A percentile compares a stretch with the other conserved stretches of the same genome.
Conservation (phyloP, 2,329 filamentous ascomycete genomes). For the Aspergillus thermomutatus region DNA sequence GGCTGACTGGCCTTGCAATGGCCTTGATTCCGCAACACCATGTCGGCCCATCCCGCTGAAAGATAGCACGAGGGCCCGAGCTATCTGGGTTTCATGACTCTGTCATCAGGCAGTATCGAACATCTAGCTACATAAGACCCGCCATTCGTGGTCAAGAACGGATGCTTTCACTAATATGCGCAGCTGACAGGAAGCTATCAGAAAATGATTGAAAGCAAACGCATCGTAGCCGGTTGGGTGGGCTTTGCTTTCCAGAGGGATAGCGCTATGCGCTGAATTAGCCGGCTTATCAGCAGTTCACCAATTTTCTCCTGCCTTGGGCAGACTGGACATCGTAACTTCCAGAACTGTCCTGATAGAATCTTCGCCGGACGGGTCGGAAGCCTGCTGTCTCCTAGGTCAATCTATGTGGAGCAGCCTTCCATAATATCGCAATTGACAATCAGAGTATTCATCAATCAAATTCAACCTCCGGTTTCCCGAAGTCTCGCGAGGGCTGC, state of each 20-base stretch:
- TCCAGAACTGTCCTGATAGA: background rate
- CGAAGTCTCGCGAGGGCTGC: constrained; percentile 57
- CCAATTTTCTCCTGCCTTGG: background rate
- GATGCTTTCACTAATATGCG: background rate
- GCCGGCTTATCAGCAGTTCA: background rate
- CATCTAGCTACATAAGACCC: background rate
- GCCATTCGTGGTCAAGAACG: background rate
- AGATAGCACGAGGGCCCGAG: background rate
- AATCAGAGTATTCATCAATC: background rate
- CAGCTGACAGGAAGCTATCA: background rate
- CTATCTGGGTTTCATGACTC: background rate
- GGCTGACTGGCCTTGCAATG: background rate
- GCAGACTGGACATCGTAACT: background rate
- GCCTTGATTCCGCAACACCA: background rate
- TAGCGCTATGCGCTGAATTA: background rate
- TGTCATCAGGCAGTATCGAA: too few relatives aligned
- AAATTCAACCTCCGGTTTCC: constrained; percentile 27
- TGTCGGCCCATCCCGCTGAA: background rate
- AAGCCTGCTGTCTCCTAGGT: background rate
- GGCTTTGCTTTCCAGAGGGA: background rate
- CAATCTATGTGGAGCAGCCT: background rate
- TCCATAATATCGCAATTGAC: background rate
- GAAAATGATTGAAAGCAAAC: background rate
- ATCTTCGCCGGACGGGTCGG: background rate
- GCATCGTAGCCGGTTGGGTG: background rate